A percentile compares a stretch with the other conserved stretches of the same genome.
Conservation (phyloP, 192 early-diverging fungal genomes). For the Rhizophagus clarus region DNA sequence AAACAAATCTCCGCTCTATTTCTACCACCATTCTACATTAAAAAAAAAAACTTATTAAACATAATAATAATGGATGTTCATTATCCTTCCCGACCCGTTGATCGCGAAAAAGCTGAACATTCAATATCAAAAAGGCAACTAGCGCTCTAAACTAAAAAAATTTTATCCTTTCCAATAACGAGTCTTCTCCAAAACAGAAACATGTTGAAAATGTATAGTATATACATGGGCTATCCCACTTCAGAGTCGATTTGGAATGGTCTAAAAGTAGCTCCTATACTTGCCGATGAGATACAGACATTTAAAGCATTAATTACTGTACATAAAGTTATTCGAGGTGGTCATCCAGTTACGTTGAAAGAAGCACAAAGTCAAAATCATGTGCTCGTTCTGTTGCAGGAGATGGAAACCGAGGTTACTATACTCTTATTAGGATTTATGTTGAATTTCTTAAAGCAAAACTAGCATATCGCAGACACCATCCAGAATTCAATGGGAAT, state of each 20-base stretch:
- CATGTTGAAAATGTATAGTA: conserved; percentile 89
- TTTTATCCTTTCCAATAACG: no score
- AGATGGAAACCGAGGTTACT: conserved; percentile 64
- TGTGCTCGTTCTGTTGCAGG: conserved; percentile 55
- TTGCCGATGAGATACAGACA: conserved; percentile 92
- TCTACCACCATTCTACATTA: no score
- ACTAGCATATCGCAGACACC: conserved; percentile 87
- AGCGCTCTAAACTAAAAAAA: no score
- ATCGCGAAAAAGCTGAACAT: conserved; percentile 78
- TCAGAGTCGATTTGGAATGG: conserved; percentile 84
- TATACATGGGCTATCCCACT: conserved; percentile 91
- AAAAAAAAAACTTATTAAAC: no score
- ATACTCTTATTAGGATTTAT: conserved; percentile 85
- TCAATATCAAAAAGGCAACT: conserved; percentile 91
- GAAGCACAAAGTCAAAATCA: conserved; percentile 81
- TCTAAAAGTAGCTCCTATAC: conserved; percentile 83
- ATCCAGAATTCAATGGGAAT: conserved; percentile 90
- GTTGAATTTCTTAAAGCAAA: conserved; percentile 87
- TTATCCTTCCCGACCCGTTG: conserved; percentile 60
- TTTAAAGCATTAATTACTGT: conserved; percentile 94
- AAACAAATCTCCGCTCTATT: no score
- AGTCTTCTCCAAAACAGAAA: conserved; percentile 96
- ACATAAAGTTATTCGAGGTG: conserved; percentile 95
- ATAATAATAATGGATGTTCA: neutral
- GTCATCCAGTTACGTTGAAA: conserved; percentile 81